Conservation (phyloP, 306 rosid species). For the Pterocarpus santalinus region DNA sequence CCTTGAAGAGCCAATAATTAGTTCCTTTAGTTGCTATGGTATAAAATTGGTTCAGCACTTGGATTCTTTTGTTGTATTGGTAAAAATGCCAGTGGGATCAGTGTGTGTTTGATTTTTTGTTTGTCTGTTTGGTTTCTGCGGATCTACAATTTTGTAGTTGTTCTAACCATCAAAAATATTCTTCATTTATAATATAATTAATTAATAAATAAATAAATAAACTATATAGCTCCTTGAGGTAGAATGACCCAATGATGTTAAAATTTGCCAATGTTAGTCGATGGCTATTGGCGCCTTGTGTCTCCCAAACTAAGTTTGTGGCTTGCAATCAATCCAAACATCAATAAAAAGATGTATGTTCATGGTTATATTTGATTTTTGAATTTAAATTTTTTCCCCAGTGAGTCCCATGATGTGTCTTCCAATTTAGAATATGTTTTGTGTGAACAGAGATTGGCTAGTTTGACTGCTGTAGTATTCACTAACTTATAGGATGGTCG, state of each 20-base stretch:
- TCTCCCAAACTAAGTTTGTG: background rate
- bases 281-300: background rate
- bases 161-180: background rate
- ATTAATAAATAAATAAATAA: background rate
- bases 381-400: background rate
- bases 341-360: background rate
- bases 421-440: conserved; percentile 4
- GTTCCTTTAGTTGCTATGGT: background rate
- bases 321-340: background rate
- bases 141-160: background rate
- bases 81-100: background rate
- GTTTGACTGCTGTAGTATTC: background rate
- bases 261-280: background rate
- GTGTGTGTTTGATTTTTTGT: background rate
- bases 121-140: background rate
- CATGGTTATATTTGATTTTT: background rate
- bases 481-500: background rate
- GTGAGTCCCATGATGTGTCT: background rate
- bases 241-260: background rate
- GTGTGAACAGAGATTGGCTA: background rate
- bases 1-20: background rate
- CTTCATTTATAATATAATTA: background rate
- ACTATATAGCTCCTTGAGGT: background rate
- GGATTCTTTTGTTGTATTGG: background rate
- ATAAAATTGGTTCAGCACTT: background rate